These are phyloP conservation scores for Corylus heterophylla DNA, from an alignment of 306 rosid species.

Conservation along the genomic window DNA sequence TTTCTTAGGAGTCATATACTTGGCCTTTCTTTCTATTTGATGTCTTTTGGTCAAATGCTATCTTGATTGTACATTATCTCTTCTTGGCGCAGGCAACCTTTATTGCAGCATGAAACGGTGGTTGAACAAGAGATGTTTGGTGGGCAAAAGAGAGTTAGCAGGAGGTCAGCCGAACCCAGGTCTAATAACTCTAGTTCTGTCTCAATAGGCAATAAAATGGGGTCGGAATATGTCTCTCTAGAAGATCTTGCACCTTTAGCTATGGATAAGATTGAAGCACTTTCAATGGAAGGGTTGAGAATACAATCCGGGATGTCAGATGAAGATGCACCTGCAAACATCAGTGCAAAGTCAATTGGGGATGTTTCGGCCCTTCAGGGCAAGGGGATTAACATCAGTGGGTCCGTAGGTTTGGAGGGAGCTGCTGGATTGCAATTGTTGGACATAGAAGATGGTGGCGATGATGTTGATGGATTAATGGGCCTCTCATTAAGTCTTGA, in stretches of 20 bases:
- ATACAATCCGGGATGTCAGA: constrained; percentile 86
- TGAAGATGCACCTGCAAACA: constrained; percentile 78
- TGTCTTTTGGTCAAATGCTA: constrained; percentile 11
- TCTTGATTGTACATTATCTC: constrained; percentile 21
- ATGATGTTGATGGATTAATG: constrained; percentile 72
- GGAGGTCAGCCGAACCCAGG: constrained; percentile 39
- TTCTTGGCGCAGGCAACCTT: constrained; percentile 49
- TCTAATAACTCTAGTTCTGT: constrained; percentile 38
- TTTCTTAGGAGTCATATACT: constrained; percentile 7
- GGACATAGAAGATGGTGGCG: constrained; percentile 51
- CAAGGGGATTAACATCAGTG: constrained; percentile 49
- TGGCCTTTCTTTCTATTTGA: constrained; percentile 1
- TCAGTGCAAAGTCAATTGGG: constrained; percentile 53
- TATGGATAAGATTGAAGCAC: constrained; percentile 89
- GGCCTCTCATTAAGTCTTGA: constrained; percentile 79
- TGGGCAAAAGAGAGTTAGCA: constrained; percentile 32
- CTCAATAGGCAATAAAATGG: constrained; percentile 39
- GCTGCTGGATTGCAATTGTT: constrained; percentile 78
- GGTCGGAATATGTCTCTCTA: constrained; percentile 63
- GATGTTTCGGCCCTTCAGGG: constrained; percentile 64
- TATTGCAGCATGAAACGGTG: constrained; percentile 46
- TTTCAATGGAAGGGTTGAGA: constrained; percentile 86
- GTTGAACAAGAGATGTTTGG: constrained; percentile 35
- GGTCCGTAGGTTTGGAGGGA: constrained; percentile 71
- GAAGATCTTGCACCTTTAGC: constrained; percentile 94